Percentiles rank a stretch among this genome's conserved stretches.
Conservation (phyloP, 2,329 filamentous ascomycete genomes). For the Byssochlamys sp. region DNA sequence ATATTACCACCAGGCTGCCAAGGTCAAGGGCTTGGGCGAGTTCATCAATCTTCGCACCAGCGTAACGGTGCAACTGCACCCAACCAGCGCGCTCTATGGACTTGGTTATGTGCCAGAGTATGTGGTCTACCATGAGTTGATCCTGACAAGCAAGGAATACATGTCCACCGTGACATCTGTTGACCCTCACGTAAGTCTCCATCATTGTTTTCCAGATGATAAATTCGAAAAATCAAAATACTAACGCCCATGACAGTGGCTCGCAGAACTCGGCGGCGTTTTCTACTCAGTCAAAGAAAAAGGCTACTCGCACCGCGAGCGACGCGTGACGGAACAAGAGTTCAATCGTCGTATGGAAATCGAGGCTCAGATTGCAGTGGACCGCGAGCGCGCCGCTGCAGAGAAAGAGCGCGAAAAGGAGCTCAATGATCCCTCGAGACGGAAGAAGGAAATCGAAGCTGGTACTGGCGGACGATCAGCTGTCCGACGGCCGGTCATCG, state of each 20-base stretch:
- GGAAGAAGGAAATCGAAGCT: constrained; percentile 28
- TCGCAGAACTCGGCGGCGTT: constrained; percentile 89
- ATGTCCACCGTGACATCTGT: constrained; percentile 95
- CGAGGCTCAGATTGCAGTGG: constrained; percentile 80
- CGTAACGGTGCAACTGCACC: constrained; percentile 87
- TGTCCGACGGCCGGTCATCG: constrained; percentile 17
- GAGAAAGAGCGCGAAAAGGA: constrained; percentile 32
- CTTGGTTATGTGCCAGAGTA: constrained; percentile 91
- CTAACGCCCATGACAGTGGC: constrained; percentile 47
- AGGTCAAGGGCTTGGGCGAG: constrained; percentile 90
- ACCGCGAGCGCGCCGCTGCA: constrained; percentile 52
- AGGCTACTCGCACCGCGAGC: constrained; percentile 79
- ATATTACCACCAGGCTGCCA: constrained; percentile 95
- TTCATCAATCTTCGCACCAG: constrained; percentile 94
- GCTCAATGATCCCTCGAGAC: constrained; percentile 23
- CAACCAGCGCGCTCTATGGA: constrained; percentile 85
- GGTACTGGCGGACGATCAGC: constrained; percentile 9
- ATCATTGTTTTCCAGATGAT: neutral
- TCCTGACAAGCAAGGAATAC: constrained; percentile 93
- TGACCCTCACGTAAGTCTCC: constrained; percentile 60
- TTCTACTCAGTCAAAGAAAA: constrained; percentile 98
- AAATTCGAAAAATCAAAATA: neutral
- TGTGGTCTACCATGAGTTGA: constrained; percentile 94
- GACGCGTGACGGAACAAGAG: constrained; percentile 77
- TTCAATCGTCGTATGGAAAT: constrained; percentile 91